A percentile compares a stretch with the other conserved stretches of the same genome.
These are phyloP conservation scores for Silene conica DNA, from an alignment of 148 eudicot genomes.

Conservation along the genomic window DNA sequence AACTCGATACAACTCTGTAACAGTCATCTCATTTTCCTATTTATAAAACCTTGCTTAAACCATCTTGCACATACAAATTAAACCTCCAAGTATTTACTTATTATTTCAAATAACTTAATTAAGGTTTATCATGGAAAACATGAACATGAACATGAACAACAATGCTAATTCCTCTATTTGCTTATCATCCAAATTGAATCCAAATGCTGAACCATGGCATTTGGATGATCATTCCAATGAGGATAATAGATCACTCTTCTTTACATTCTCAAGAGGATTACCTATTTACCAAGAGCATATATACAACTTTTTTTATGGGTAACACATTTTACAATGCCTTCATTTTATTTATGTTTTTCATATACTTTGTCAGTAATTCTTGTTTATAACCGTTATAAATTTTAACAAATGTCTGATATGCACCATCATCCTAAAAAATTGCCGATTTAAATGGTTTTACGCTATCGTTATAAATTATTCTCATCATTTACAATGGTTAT, in stretches of 20 bases:
- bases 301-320: not conserved
- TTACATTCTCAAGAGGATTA: slow-evolving; percentile 16
- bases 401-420: no score
- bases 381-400: no score
- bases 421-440: no score
- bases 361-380: not conserved
- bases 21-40: no score
- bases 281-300: not conserved
- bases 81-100: not conserved
- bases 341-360: not conserved
- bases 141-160: not conserved
- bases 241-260: slow-evolving; percentile 8
- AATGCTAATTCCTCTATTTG: not conserved
- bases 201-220: slow-evolving; percentile 12
- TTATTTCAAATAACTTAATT: not conserved
- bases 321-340: not conserved
- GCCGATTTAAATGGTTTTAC: no score
- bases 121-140: not conserved
- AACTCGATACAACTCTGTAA: no score
- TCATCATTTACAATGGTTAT: no score
- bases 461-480: no score
- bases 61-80: not conserved
- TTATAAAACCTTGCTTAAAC: not conserved
- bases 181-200: slow-evolving; percentile 2
- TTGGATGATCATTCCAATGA: not conserved